Evolutionary conservation across 2,329 filamentous ascomycete species (phyloP), one percentile per base, ranked within the genome.

Genomic region (Pseudogymnoascus sp.): DNA sequence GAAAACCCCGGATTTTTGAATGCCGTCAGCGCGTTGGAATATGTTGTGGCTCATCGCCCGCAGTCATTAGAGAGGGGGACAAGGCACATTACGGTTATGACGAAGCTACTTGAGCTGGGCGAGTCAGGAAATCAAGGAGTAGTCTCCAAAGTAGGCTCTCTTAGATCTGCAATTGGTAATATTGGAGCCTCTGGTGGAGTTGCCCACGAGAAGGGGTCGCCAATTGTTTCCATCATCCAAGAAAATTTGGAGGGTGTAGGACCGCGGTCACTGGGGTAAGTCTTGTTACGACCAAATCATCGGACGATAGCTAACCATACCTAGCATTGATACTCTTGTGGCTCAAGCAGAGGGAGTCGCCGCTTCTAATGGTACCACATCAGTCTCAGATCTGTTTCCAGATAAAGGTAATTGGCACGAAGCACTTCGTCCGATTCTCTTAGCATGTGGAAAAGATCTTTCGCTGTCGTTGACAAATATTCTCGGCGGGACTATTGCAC

Each of bases 401-500:
- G 81, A 81, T 65, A 74, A 78, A 0, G 75, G 80, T 2, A 74
- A 82, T 8, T 97, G 92, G 92, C 78, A 81, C 67, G 67, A 78
- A 12, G 82, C 88, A 12, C 73, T 96, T 2, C 69, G 71, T 0
- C 75, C 75, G 1, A 80, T 91, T 61, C 73, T 89, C 5, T 2
- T 54, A 2, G 71, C 78, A 30, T 70, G 74, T 1, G 67, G 75
- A 1, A 81, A 86, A 2, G 82, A 84, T 63, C 77, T 82, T 4
- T 86, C 90, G 0, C 74, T 96, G 2, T 84, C 90, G 0, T 82
- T 96, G 4, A 90, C 87, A 2, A 92, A 86, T 69, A 81, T 80
- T 22, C 77, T 96, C 6, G 85, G 84, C 0, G 90, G 90, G 3
- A 84, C 84, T 0, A 82, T 89, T 5, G 86, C 88, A 65, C 74